These are phyloP conservation scores for Scytalidium sp. DNA, from an alignment of 2,329 filamentous ascomycete genomes.

Conservation along the genomic window DNA sequence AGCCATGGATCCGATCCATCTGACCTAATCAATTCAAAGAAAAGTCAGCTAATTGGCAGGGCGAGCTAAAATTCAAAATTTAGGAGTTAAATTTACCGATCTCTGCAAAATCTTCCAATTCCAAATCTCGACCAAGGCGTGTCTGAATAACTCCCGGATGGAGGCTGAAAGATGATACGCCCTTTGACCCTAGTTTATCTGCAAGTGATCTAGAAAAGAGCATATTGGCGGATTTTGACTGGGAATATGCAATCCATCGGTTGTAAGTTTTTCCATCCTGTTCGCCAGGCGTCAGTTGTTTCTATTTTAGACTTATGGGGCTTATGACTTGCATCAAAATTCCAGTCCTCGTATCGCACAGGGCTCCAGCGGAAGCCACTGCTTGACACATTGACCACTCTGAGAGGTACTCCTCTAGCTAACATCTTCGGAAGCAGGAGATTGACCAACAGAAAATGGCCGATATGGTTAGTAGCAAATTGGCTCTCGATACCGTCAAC, in stretches of 20 bases:
- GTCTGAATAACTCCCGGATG: slow-evolving; percentile 33
- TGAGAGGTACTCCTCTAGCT: slow-evolving; percentile 5
- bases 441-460: slow-evolving; percentile 19
- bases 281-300: neutral
- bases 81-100: slow-evolving; percentile 1
- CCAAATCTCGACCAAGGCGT: neutral
- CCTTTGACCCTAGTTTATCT: slow-evolving; percentile 35
- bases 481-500: slow-evolving; percentile 31
- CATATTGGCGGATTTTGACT: slow-evolving; percentile 39
- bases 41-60: no score
- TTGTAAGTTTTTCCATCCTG: slow-evolving; percentile 31
- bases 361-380: slow-evolving; percentile 31
- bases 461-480: slow-evolving; percentile 16
- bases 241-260: slow-evolving; percentile 34
- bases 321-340: slow-evolving; percentile 21
- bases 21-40: no score
- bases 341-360: slow-evolving; percentile 30
- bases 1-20: slow-evolving; percentile 1
- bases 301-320: neutral
- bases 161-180: slow-evolving; percentile 35
- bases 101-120: slow-evolving; percentile 1
- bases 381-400: slow-evolving; percentile 34
- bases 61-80: no score
- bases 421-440: slow-evolving; percentile 14
- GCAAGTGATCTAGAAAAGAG: slow-evolving; percentile 33